These are phyloP conservation scores for Rutstroemia sp. DNA, from an alignment of 2,329 filamentous ascomycete genomes.

Conservation along the genomic window DNA sequence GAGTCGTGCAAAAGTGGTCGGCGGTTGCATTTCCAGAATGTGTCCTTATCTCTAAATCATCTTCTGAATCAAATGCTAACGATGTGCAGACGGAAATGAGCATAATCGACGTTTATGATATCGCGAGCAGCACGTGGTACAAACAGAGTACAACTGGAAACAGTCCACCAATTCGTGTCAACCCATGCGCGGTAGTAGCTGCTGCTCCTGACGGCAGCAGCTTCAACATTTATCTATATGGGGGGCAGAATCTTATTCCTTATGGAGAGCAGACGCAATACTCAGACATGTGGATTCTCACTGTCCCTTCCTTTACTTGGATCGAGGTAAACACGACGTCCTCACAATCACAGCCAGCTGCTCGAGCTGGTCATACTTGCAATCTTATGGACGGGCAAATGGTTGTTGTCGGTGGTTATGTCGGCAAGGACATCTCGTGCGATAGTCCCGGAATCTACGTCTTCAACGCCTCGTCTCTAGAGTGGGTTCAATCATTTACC, in stretches of 20 bases:
- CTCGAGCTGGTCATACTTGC: constrained; percentile 61
- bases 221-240: constrained; percentile 73
- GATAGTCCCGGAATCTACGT: constrained; percentile 65
- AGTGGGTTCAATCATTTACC: constrained; percentile 57
- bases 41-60: constrained; percentile 27
- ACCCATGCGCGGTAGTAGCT: constrained; percentile 63
- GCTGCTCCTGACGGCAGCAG: constrained; percentile 64
- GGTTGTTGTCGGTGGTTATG: constrained; percentile 63
- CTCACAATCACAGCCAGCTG: constrained; percentile 47
- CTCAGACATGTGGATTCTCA: constrained; percentile 68
- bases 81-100: constrained; percentile 50
- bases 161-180: constrained; percentile 58
- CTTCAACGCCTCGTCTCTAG: constrained; percentile 59
- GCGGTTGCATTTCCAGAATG: not conserved
- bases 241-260: constrained; percentile 65
- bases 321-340: constrained; percentile 50
- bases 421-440: constrained; percentile 51
- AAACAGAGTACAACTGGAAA: constrained; percentile 62
- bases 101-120: constrained; percentile 69
- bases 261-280: constrained; percentile 51
- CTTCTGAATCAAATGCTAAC: constrained; percentile 6
- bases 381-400: constrained; percentile 64
- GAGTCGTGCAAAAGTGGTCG: no score
- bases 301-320: constrained; percentile 67
- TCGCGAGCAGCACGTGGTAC: constrained; percentile 64